phyloP scores from a whole-genome alignment of 2,329 filamentous ascomycete species.

The Botryosphaeria dothidea region DNA sequence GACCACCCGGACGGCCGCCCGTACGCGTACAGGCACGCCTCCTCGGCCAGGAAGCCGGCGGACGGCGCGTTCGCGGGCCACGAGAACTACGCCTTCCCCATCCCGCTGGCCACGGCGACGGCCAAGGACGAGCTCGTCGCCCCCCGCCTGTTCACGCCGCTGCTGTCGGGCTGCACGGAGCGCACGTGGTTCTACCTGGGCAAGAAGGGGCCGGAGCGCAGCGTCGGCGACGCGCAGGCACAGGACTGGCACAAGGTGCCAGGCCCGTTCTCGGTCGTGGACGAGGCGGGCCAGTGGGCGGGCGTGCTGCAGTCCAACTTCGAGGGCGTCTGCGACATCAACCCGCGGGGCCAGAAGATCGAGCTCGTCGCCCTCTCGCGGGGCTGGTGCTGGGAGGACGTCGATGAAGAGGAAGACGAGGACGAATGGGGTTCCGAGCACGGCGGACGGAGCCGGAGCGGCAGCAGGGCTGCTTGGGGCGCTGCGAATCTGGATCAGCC shows the following conservation, averaged over 20 bases:
- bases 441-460: neutral
- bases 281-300: neutral
- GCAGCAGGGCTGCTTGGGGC: neutral
- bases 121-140: neutral
- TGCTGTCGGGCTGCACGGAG: conserved; percentile 1
- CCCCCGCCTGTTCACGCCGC: neutral
- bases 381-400: conserved; percentile 8
- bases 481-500: neutral
- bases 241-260: neutral
- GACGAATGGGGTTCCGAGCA: neutral
- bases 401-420: neutral
- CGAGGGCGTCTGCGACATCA: neutral
- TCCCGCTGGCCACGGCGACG: neutral
- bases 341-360: neutral
- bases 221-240: neutral
- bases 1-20: conserved; percentile 3
- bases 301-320: conserved; percentile 9
- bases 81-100: neutral
- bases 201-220: neutral
- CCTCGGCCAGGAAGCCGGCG: neutral
- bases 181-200: neutral
- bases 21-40: neutral
- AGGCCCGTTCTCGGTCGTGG: conserved; percentile 5
- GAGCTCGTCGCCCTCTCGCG: conserved; percentile 3
- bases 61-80: neutral